Evolutionary conservation across 768 basidiomycete genomes (phyloP), one percentile per base, ranked within the genome.

Genomic region (Pleurotus ostreatus): DNA sequence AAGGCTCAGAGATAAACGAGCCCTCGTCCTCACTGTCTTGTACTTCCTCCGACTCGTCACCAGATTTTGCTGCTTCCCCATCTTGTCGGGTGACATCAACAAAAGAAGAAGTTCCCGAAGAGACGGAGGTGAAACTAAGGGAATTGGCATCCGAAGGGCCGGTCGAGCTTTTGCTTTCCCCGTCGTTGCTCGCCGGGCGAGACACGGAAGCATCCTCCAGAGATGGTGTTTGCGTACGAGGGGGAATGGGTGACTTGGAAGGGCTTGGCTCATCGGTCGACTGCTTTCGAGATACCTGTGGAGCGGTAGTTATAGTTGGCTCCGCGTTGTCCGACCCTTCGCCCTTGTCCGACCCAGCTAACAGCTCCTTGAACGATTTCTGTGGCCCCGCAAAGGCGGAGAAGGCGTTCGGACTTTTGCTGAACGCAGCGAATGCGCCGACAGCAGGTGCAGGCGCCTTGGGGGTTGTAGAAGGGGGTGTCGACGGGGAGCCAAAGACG

Each of bases 301-400:
- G 30, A 11, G 30, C 43, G 43, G 15, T n/a, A 49, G 22, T n/a
- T 34, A 16, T 13, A 37, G 23, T 49, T 30, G 48, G 13, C 30
- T 26, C 48, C 39, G 59, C 43, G 20, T 65, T 66, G 8, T 64
- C 59, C 5, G 66, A 59, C 34, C 63, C 71, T 54, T 66, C 63
- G 22, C 57, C 46, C 18, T 68, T 65, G 16, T 64, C 64, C 45
- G 69, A 71, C 44, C 63, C 71, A 64, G 82, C 79, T 56, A 89
- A 68, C 46, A 89, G 63, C 25, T 89, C 84, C n/a, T 73, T 68
- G 60, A 87, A 92, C 0, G 88, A 81, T 60, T 78, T 80, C 37
- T 72, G 70, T 1, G 71, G 68, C 0, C 70, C 73, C 8, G 57
- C 51, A 43, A 55, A 38, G 25, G 68, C n/a, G 12, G 37, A 18